Percentiles rank a stretch among this genome's conserved stretches.
Conservation (phyloP, 352 stramenopile genomes). For the Nothophytophthora sp. region DNA sequence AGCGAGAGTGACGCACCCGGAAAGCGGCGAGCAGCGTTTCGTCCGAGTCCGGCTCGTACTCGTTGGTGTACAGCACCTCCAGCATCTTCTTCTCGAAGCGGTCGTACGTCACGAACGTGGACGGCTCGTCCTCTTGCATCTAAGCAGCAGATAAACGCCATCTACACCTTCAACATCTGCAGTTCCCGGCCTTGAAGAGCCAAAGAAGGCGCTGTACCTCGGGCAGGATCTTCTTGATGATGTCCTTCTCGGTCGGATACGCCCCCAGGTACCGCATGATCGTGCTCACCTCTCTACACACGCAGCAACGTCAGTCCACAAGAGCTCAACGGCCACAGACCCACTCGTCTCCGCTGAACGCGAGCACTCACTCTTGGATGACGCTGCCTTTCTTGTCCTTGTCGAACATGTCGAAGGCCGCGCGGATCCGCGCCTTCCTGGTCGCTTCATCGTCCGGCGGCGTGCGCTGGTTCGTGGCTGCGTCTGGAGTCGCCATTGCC, state of each 20-base stretch:
- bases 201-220: conserved; percentile 43
- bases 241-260: conserved; percentile 90
- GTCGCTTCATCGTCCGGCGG: conserved; percentile 39
- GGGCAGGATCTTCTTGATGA: conserved; percentile 91
- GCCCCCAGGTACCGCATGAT: conserved; percentile 92
- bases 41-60: conserved; percentile 89
- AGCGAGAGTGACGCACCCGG: conserved; percentile 19
- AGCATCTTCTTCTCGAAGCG: conserved; percentile 94
- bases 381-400: conserved; percentile 91
- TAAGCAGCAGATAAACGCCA: conserved; percentile 13
- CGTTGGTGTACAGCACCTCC: conserved; percentile 86
- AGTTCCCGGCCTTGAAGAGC: too few species aligned
- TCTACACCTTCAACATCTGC: neutral
- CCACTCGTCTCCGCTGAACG: too few species aligned
- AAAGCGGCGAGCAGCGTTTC: conserved; percentile 88
- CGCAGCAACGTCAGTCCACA: neutral
- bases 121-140: conserved; percentile 91
- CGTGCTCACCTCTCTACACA: conserved; percentile 82
- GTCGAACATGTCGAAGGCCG: conserved; percentile 92
- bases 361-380: conserved; percentile 70
- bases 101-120: conserved; percentile 89
- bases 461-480: conserved; percentile 32
- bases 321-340: too few species aligned
- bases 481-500: conserved; percentile 2
- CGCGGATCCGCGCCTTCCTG: conserved; percentile 64